Percentiles rank a stretch among this genome's conserved stretches.
Evolutionary conservation across 768 basidiomycete species (phyloP).

Genomic region (Leccinum barrowsii): DNA sequence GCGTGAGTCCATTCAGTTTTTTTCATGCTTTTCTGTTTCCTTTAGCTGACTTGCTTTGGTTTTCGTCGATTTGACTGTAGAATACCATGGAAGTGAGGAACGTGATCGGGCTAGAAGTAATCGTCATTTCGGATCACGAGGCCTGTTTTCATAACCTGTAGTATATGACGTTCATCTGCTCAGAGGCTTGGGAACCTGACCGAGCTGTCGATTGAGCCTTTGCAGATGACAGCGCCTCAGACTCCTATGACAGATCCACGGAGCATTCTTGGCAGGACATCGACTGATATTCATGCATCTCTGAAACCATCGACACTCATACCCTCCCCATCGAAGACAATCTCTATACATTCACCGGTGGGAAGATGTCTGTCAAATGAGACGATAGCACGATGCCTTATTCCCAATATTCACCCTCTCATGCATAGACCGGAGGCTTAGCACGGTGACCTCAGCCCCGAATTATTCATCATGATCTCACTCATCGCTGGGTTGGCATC

Average conservation of each 20-base stretch:
- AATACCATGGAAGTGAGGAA: slow-evolving; percentile 60
- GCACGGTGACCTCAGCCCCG: no score
- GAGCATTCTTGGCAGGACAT: not conserved
- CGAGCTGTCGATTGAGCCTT: not conserved
- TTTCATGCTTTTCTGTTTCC: not conserved
- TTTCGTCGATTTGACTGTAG: slow-evolving; percentile 32
- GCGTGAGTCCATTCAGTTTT: slow-evolving; percentile 53
- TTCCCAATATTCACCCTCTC: no score
- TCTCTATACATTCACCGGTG: no score
- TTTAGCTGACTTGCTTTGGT: no score
- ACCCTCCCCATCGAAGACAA: no score
- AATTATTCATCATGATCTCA: no score
- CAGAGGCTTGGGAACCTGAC: not conserved
- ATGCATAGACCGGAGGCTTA: no score
- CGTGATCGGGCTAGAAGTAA: slow-evolving; percentile 64
- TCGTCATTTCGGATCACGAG: slow-evolving; percentile 68
- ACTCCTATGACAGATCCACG: not conserved
- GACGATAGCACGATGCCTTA: no score
- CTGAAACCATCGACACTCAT: no score
- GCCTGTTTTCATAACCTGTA: slow-evolving; percentile 35
- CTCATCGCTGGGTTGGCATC: no score
- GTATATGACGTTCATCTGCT: not conserved
- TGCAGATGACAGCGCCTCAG: not conserved
- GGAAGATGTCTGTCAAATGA: no score
- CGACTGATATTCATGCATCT: no score